Evolutionary conservation across 148 eudicot species (phyloP), one percentile per base, ranked within the genome.

Genomic region (Rhododendron vialii): DNA sequence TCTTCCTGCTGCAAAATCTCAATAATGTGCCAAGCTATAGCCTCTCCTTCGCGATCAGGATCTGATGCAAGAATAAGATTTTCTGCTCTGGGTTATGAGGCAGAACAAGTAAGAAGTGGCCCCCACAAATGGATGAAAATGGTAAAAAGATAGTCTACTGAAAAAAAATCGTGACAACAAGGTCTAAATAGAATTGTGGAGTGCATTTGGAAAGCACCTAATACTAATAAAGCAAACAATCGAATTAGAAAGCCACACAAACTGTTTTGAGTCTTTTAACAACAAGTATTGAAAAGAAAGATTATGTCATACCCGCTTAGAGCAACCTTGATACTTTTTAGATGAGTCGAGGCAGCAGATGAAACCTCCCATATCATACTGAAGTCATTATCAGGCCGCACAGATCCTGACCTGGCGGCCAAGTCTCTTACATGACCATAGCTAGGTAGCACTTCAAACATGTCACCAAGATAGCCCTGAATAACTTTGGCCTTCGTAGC

Each of bases 331-430:
- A 97, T 97, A 88, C 94, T 92, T 90, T 94, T 97, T 73, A 97
- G 96, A 93, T 97, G 99, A 89, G 98, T 92, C 95, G 95, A 93
- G 38, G 99, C 98, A 88, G 98, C 85, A 88, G 99, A 90, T 83
- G 98, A 96, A 48, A 97, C 99, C 89, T 97, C 99, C 99, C 99
- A 97, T 55, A 97, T 95, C 98, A 97, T 95, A 85, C 98, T 93
- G 85, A 97, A 97, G 90, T 94, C 98, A n/a, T 97, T 96, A 84
- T 94, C 93, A 79, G 98, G 99, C 87, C 95, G 92, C 45, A 97
- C 98, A 85, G 99, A 95, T 80, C 99, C 99, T 45, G 98, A 94
- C 90, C 95, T 92, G 33, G 96, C 94, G 84, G 99, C 98, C 95
- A 97, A 92, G 87, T 97, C 99, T 89, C 99, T 93, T 36, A 97